Conservation (phyloP, 2,329 filamentous ascomycete species). For the Trichoderma aggressivum region DNA sequence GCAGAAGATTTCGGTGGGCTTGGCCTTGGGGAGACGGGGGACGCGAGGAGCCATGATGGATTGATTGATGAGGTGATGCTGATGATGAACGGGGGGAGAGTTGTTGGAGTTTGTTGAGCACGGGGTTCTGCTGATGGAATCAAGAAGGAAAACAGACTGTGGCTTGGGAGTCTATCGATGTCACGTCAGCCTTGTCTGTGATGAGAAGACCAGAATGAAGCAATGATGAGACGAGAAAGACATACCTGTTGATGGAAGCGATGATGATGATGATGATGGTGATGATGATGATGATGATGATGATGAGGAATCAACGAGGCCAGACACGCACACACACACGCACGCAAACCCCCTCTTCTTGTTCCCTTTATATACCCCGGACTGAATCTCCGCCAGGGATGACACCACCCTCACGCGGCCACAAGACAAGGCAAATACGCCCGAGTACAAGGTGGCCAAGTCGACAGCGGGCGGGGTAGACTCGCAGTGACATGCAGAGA, state of each 20-base stretch:
- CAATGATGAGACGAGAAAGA: background rate
- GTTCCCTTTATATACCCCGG: slow-evolving; percentile 3
- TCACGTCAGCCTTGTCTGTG: background rate
- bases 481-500: background rate
- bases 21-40: slow-evolving; percentile 48
- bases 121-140: slow-evolving; percentile 6
- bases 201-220: background rate
- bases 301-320: background rate
- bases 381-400: background rate
- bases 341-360: background rate
- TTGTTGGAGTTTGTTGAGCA: background rate
- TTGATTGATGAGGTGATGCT: slow-evolving; percentile 27
- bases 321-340: background rate
- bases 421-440: background rate
- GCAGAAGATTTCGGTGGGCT: slow-evolving; percentile 47
- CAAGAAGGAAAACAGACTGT: background rate
- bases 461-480: slow-evolving; percentile 5
- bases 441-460: background rate
- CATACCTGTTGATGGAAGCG: background rate
- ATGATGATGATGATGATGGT: too few relatives aligned
- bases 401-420: slow-evolving; percentile 17
- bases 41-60: slow-evolving; percentile 46
- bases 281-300: background rate
- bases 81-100: background rate
- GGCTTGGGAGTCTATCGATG: background rate